Evolutionary conservation across 176 grass and related monocot genomes (phyloP).

Genomic region (Oryza nivara): DNA sequence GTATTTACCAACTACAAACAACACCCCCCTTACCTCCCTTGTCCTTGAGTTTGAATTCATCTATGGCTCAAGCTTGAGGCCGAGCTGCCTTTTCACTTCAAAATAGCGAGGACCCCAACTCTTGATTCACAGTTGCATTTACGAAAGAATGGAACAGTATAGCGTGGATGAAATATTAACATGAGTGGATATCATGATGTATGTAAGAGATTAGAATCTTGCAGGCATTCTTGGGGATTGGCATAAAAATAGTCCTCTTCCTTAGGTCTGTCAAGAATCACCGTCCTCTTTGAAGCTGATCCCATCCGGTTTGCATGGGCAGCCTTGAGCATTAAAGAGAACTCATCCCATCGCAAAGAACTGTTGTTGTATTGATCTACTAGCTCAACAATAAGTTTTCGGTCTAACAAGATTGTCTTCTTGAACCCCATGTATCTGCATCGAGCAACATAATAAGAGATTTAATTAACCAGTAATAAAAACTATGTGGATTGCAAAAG

Average conservation of each 20-base stretch:
- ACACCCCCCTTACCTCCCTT: background rate
- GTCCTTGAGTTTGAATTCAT: constrained; percentile 28
- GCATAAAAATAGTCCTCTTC: constrained; percentile 98
- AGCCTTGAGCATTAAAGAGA: constrained; percentile 72
- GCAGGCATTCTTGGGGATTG: constrained; percentile 91
- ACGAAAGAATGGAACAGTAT: constrained; percentile 58
- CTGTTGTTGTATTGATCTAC: constrained; percentile 73
- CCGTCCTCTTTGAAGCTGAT: constrained; percentile 54
- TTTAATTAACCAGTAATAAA: background rate
- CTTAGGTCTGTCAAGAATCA: constrained; percentile 88
- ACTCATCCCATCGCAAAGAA: constrained; percentile 84
- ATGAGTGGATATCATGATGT: constrained; percentile 45
- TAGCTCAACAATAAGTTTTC: constrained; percentile 80
- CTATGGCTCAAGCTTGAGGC: constrained; percentile 17
- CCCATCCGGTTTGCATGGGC: constrained; percentile 81
- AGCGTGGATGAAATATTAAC: constrained; percentile 30
- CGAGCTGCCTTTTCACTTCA: background rate
- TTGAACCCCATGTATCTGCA: constrained; percentile 89
- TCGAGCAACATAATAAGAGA: background rate
- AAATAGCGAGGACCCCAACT: constrained; percentile 25
- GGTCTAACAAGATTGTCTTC: constrained; percentile 79
- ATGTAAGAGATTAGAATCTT: constrained; percentile 35
- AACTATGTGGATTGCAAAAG: background rate
- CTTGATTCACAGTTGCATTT: constrained; percentile 30
- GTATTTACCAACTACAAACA: constrained; percentile 57